Evolutionary conservation across 2,329 filamentous ascomycete genomes (phyloP).

Genomic region (Fusarium subglutinans): DNA sequence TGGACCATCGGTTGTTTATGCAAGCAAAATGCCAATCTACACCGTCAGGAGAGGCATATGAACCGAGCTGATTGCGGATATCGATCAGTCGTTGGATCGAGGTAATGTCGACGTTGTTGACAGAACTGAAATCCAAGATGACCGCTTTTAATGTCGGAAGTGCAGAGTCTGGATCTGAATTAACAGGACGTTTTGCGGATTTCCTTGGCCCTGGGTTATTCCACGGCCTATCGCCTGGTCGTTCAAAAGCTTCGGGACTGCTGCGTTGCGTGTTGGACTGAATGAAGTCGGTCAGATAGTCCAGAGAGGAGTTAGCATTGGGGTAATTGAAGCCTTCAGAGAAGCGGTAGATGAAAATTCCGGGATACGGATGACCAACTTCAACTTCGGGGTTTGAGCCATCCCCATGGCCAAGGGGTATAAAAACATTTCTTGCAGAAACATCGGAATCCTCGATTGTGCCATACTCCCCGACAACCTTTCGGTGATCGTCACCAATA

Average conservation of each 20-base stretch:
- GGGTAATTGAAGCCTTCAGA: constrained; percentile 96
- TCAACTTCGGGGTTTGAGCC: constrained; percentile 88
- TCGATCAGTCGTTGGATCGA: constrained; percentile 94
- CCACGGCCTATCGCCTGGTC: constrained; percentile 86
- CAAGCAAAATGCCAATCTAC: constrained; percentile 98
- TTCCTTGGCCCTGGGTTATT: constrained; percentile 82
- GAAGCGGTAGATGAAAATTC: constrained; percentile 95
- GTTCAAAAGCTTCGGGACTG: constrained; percentile 71
- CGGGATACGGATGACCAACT: constrained; percentile 84
- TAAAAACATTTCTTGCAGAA: constrained; percentile 78
- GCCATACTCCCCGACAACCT: constrained; percentile 63
- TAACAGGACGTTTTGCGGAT: constrained; percentile 54
- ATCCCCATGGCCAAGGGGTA: constrained; percentile 87
- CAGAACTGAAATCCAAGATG: constrained; percentile 91
- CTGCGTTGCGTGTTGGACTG: constrained; percentile 79
- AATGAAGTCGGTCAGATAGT: constrained; percentile 76
- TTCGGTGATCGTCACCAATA: constrained; percentile 66
- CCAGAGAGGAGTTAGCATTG: constrained; percentile 88
- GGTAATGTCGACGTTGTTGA: constrained; percentile 94
- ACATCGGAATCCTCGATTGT: constrained; percentile 61
- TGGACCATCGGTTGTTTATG: constrained; percentile 91
- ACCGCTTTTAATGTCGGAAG: constrained; percentile 84
- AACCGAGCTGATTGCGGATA: constrained; percentile 91
- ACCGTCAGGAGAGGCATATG: constrained; percentile 79
- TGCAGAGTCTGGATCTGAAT: constrained; percentile 50